Evolutionary conservation across 2,329 filamentous ascomycete species (phyloP).

Genomic region (Colletotrichum magnum): DNA sequence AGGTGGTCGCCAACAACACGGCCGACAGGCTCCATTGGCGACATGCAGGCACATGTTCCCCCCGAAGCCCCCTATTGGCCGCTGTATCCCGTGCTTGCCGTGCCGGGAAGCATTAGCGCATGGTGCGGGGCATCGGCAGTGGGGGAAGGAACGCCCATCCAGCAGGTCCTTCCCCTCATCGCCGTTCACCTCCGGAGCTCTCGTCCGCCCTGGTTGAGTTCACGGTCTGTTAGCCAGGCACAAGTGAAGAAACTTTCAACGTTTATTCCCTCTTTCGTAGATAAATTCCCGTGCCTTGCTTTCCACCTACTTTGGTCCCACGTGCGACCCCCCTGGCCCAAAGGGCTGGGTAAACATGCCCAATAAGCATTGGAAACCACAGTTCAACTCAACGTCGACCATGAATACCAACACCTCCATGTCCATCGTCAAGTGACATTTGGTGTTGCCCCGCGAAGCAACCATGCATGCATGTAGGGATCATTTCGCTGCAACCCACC

Average conservation of each 20-base stretch:
- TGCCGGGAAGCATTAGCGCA: constrained; percentile 24
- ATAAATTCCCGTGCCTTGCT: not conserved
- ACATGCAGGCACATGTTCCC: constrained; percentile 24
- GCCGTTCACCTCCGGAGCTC: constrained; percentile 10
- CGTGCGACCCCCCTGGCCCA: constrained; percentile 18
- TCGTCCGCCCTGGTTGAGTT: not conserved
- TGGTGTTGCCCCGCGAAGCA: not conserved
- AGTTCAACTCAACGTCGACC: not conserved
- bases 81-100: constrained; percentile 1
- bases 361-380: too few relatives aligned
- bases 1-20: not conserved
- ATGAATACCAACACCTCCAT: too few relatives aligned
- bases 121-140: constrained; percentile 29
- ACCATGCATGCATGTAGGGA: not conserved
- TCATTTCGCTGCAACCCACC: too few relatives aligned
- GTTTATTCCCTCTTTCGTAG: not conserved
- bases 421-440: constrained; percentile 10
- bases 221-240: not conserved
- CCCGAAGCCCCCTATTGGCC: constrained; percentile 25
- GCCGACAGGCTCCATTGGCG: not conserved
- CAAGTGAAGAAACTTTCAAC: not conserved
- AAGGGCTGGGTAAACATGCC: constrained; percentile 6
- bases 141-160: constrained; percentile 6
- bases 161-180: constrained; percentile 10
- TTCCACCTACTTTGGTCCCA: not conserved